Evolutionary conservation across 306 rosid species (phyloP).

Genomic region (Cicer arietinum): DNA sequence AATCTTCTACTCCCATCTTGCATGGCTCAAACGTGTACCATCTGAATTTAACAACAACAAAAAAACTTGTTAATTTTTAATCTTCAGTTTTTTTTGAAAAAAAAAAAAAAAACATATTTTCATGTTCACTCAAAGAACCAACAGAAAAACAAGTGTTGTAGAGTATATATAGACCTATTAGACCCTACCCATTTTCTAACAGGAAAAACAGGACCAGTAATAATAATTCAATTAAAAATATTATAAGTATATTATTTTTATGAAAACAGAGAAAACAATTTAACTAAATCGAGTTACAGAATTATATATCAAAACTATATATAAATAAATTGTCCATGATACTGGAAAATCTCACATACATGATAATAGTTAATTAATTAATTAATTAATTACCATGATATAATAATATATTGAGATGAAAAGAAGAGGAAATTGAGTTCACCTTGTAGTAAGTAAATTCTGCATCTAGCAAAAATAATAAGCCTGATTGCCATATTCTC

Average conservation of each 20-base stretch:
- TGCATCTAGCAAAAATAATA: constrained; percentile 4
- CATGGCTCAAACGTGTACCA: constrained; percentile 66
- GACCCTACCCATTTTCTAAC: constrained; percentile 23
- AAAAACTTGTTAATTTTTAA: neutral
- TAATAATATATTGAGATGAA: neutral
- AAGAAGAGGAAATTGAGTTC: constrained; percentile 18
- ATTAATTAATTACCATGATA: too few species aligned
- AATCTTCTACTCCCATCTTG: constrained; percentile 46
- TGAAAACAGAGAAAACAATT: constrained; percentile 31
- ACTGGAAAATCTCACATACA: neutral
- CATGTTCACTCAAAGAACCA: constrained; percentile 38
- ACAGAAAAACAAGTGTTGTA: constrained; percentile 5
- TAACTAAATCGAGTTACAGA: constrained; percentile 27
- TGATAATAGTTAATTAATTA: too few species aligned
- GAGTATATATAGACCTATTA: constrained; percentile 3
- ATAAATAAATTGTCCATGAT: neutral
- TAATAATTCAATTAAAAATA: constrained; percentile 36
- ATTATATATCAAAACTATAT: constrained; percentile 15
- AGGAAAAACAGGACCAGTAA: constrained; percentile 41
- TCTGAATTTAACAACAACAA: constrained; percentile 38
- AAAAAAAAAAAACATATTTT: constrained; percentile 37
- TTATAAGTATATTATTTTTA: constrained; percentile 7
- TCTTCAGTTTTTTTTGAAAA: neutral
- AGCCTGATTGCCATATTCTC: constrained; percentile 79
- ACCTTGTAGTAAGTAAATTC: neutral